Evolutionary conservation across 768 basidiomycete genomes (phyloP).

Genomic region (Butyriboletus loyo): DNA sequence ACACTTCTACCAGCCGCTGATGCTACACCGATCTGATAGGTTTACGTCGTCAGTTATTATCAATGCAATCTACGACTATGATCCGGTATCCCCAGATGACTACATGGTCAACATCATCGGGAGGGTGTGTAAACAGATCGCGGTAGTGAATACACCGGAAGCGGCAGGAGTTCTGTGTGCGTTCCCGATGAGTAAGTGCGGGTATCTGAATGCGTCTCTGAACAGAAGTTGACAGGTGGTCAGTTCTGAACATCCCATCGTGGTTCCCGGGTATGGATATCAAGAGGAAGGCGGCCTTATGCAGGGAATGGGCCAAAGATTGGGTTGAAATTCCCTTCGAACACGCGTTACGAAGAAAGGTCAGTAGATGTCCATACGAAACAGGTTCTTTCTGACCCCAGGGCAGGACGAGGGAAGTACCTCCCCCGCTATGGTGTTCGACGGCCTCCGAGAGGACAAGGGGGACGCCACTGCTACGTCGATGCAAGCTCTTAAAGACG

Average conservation of each 20-base stretch:
- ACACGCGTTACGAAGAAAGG: slow-evolving; percentile 28
- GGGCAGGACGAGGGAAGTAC: slow-evolving; percentile 10
- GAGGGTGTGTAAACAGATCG: slow-evolving; percentile 3
- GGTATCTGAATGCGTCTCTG: not conserved
- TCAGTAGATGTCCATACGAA: slow-evolving; percentile 1
- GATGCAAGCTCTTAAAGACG: slow-evolving; percentile 12
- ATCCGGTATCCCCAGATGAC: slow-evolving; percentile 14
- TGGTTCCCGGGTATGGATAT: slow-evolving; percentile 20
- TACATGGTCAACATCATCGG: slow-evolving; percentile 11
- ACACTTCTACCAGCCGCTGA: not conserved
- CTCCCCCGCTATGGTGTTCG: slow-evolving; percentile 16
- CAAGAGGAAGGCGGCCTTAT: slow-evolving; percentile 8
- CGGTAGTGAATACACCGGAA: slow-evolving; percentile 4
- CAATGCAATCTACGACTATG: slow-evolving; percentile 16
- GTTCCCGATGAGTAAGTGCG: slow-evolving; percentile 13
- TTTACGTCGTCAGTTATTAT: slow-evolving; percentile 27
- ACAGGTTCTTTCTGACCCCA: not conserved
- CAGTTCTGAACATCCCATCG: slow-evolving; percentile 16
- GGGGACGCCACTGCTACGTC: not conserved
- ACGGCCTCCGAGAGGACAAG: slow-evolving; percentile 5
- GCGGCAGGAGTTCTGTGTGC: slow-evolving; percentile 8
- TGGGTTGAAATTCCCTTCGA: slow-evolving; percentile 27
- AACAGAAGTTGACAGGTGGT: not conserved
- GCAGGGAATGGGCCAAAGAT: slow-evolving; percentile 3
- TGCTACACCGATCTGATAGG: not conserved